Conservation (phyloP, 106 monocot genomes). For the Cymbidium sinense region DNA sequence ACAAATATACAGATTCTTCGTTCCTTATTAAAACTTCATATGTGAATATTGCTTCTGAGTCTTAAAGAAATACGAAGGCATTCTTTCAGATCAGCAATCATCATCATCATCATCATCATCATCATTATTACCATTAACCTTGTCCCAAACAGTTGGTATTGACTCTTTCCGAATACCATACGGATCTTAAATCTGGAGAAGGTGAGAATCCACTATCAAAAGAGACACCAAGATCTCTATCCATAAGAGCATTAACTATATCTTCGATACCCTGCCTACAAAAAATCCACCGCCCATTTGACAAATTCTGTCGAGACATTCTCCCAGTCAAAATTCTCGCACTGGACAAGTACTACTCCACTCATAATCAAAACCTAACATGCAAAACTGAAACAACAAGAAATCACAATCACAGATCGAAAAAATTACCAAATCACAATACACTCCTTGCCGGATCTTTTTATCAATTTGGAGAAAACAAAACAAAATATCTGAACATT, state of each 20-base stretch:
- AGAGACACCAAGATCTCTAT: too few species aligned
- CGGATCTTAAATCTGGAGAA: neutral
- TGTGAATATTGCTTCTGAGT: neutral
- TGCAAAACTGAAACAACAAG: neutral
- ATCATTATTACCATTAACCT: too few species aligned
- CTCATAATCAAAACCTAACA: neutral
- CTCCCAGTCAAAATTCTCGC: too few species aligned
- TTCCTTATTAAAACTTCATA: neutral
- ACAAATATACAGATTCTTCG: neutral
- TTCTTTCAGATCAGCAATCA: neutral
- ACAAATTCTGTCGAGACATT: neutral
- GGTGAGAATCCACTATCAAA: too few species aligned
- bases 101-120: too few species aligned
- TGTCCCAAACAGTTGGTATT: neutral
- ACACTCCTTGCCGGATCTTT: neutral
- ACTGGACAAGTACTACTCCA: neutral
- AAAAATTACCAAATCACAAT: neutral
- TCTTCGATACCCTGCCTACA: neutral
- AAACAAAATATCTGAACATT: constrained; percentile 42
- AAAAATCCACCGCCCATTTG: neutral
- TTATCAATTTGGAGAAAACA: neutral
- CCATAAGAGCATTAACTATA: neutral
- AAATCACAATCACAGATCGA: neutral
- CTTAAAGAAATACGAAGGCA: neutral
- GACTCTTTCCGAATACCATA: neutral